Base-by-base conservation (phyloP, 306 rosid species). In the Trichosanthes cucumerina region DNA sequence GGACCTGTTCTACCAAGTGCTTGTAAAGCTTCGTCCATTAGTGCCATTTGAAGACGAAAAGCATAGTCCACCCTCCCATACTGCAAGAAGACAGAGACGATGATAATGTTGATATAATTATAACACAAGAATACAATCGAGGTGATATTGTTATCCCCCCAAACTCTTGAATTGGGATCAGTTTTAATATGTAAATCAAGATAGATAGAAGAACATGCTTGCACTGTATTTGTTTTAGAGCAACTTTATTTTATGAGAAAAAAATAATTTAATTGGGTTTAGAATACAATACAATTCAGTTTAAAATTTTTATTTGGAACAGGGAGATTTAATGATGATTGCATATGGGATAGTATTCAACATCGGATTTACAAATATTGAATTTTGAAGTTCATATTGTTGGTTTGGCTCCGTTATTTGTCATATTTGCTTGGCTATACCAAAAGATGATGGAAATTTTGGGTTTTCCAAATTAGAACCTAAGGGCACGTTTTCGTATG, bases 21-120 rank as follows among this genome's bases (percentile, higher is more conserved):
- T 60, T 95, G 98, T 84, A 60, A 80, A 59, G 26, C 85, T 82
- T 56, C 79, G 54, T 88, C 81, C 47, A 68, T 86, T 8, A 80
- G 78, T 34, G 56, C 84, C 56, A 77, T 85, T 54, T 53, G 49
- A 52, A 75, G 49, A 31, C 36, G 78, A 78, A 53, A 58, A 53
- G 84, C 80, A 15, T 78, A 81, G 65, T 57, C 52, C 13, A 70
- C 28, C 60, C 77, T 60, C 78, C 50, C 82, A 13, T 43, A 69
- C 36, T 1, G 7, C 36, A 71, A 71, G 77, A 47, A 46, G 77
- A 46, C 38, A 12, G 49, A 65, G 31, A 57, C 7, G 46, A 69
- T 44, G 5, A 41, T 21, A 14, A 5, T 46, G 76, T 41, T 23
- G 38, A 23, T 71, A n/a, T 39, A 68, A 31, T 39, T 6, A 39